Evolutionary conservation across 2,329 filamentous ascomycete genomes (phyloP), one percentile per base, ranked within the genome.

Genomic region (Fusarium sp.): DNA sequence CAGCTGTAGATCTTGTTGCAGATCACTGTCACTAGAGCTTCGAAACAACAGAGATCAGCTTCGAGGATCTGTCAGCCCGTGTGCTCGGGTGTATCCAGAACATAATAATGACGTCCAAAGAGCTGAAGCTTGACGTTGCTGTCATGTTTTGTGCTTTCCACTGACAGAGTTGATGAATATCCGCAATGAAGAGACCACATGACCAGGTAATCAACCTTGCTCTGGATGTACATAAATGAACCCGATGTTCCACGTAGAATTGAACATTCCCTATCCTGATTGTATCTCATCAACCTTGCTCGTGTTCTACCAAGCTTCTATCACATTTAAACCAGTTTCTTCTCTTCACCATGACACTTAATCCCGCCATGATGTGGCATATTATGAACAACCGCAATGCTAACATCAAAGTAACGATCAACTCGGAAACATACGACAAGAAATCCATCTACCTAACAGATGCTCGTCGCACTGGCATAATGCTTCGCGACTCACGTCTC

Each of bases 111-210:
- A 38, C 34, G 34, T 38, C 18, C 9, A n/a, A 11, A 38, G 3
- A 38, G 18, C 9, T 5, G 9, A 2, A 38, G 10, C 3, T 11
- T n/a, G 5, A n/a, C 18, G 34, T 38, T n/a, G 3, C 5, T 38
- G 16, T 18, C 3, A 2, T 10, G 9, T 38, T 38, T 38, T 11
- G 5, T 18, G 16, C 16, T 34, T 34, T 34, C 32, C 2, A 34
- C 8, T 30, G 27, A 12, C 10, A 12, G 27, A 29, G 10, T 29
- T 2, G 5, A 29, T 2, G 1, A 1, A 5, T 2, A 29, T 11
- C 2, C 27, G 15, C 30, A 32, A 32, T 9, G 15, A 7, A 32
- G 13, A 16, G 15, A 34, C 15, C 16, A 18, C 1, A 8, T 10
- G 10, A 16, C 1, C 15, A 34, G 16, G 32, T 15, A 34, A 34